Evolutionary conservation across 805 yeast genomes (phyloP).

Genomic region (Pichia exigua): DNA sequence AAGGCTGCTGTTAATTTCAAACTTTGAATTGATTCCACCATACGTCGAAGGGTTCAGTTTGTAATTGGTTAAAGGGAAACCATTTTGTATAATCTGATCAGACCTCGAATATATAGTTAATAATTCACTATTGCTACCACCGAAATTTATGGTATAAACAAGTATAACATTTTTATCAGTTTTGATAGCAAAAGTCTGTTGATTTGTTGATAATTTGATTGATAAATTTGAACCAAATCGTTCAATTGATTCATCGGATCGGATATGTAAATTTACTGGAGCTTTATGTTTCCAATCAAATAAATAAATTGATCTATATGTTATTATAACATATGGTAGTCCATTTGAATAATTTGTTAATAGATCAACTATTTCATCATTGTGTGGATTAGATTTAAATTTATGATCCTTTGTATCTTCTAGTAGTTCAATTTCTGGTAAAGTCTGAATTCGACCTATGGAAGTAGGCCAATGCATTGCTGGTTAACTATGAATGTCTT

Average conservation of each 20-base stretch:
- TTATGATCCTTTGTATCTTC: constrained; percentile 9
- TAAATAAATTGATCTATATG: constrained; percentile 31
- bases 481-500: not conserved
- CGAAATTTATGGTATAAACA: constrained; percentile 33
- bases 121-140: constrained; percentile 23
- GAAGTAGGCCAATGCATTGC: constrained; percentile 30
- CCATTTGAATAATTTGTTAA: constrained; percentile 5
- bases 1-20: not conserved
- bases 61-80: constrained; percentile 14
- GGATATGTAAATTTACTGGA: constrained; percentile 40
- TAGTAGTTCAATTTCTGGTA: constrained; percentile 23
- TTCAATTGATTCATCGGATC: constrained; percentile 37
- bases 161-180: constrained; percentile 34
- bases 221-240: constrained; percentile 39
- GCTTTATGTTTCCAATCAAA: constrained; percentile 35
- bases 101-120: constrained; percentile 24
- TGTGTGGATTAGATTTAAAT: constrained; percentile 21
- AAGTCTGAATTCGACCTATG: constrained; percentile 16
- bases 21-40: constrained; percentile 11
- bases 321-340: constrained; percentile 28
- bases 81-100: constrained; percentile 29
- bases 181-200: constrained; percentile 33
- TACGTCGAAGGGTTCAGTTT: constrained; percentile 5
- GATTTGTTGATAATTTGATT: constrained; percentile 30
- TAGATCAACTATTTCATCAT: constrained; percentile 16